A percentile compares a stretch with the other conserved stretches of the same genome.
phyloP scores from a whole-genome alignment of 192 early-diverging fungal species.

The Podila verticillata region DNA sequence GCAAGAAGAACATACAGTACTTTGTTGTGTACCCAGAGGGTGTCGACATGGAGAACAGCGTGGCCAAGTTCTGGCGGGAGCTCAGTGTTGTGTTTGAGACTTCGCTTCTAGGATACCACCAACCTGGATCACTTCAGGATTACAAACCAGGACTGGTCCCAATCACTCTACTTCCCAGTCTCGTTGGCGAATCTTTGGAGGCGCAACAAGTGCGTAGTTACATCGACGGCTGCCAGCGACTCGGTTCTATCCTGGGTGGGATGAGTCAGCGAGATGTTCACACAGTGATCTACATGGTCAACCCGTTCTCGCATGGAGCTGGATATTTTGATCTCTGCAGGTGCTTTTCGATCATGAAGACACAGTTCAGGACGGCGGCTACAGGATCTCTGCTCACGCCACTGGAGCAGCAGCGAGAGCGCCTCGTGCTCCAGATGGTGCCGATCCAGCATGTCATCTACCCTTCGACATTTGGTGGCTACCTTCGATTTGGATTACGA shows the following conservation, averaged over 20 bases:
- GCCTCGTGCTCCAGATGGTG: constrained; percentile 57
- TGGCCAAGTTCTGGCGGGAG: constrained; percentile 54
- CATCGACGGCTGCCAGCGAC: constrained; percentile 53
- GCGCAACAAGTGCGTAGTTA: constrained; percentile 58
- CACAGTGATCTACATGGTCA: constrained; percentile 62
- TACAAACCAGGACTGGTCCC: constrained; percentile 57
- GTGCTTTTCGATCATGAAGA: constrained; percentile 59
- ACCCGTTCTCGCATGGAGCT: constrained; percentile 57
- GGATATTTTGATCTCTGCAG: constrained; percentile 57
- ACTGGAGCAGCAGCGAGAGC: constrained; percentile 49
- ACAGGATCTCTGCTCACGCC: constrained; percentile 32
- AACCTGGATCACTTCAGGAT: constrained; percentile 47
- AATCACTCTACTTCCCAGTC: constrained; percentile 50
- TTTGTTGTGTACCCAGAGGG: constrained; percentile 63
- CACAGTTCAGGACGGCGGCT: constrained; percentile 44
- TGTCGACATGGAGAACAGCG: constrained; percentile 41
- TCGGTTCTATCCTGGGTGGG: constrained; percentile 54
- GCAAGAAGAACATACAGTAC: constrained; percentile 60
- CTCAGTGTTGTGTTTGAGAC: constrained; percentile 59
- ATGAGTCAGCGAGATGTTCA: constrained; percentile 49
- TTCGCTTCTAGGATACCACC: constrained; percentile 58
- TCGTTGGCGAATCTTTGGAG: constrained; percentile 44
- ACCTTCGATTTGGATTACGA: constrained; percentile 57
- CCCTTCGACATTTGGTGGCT: constrained; percentile 59
- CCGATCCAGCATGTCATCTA: constrained; percentile 62